Conservation (phyloP, 352 stramenopile genomes). For the Blastocystis hominis region DNA sequence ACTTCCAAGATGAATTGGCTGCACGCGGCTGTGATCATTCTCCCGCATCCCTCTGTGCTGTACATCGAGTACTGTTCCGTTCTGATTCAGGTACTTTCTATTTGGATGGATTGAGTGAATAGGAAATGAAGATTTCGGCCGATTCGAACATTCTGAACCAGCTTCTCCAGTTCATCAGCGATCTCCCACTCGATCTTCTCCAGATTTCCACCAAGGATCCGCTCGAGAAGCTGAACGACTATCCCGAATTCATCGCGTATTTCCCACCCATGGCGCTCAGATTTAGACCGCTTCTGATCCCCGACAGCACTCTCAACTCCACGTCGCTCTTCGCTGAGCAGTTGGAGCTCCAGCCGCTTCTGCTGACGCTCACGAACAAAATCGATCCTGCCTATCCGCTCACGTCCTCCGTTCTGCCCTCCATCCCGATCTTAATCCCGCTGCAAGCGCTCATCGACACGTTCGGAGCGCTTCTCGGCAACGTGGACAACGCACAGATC, state of each 20-base stretch:
- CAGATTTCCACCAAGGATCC: neutral
- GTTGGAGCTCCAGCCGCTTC: neutral
- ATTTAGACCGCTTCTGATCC: slow-evolving; percentile 4
- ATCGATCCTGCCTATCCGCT: slow-evolving; percentile 41
- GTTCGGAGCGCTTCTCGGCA: neutral
- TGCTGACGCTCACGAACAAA: slow-evolving; percentile 34
- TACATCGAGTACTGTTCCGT: slow-evolving; percentile 43
- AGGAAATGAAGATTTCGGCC: slow-evolving; percentile 9
- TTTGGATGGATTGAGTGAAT: neutral
- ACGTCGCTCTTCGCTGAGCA: slow-evolving; percentile 1
- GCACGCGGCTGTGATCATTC: neutral
- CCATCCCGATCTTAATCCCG: slow-evolving; percentile 2
- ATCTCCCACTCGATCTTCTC: slow-evolving; percentile 6
- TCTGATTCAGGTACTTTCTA: neutral
- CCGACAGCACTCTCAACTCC: neutral
- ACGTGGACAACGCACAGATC: slow-evolving; percentile 36
- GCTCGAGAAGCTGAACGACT: slow-evolving; percentile 2
- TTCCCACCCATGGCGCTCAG: neutral
- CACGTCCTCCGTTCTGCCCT: neutral
- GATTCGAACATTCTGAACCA: slow-evolving; percentile 8
- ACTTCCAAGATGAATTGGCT: neutral
- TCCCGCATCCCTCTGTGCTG: slow-evolving; percentile 39
- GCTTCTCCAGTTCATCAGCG: slow-evolving; percentile 8
- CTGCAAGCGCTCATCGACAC: slow-evolving; percentile 39
- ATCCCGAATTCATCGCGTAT: slow-evolving; percentile 30